Evolutionary conservation across 2,329 filamentous ascomycete genomes (phyloP), one percentile per base, ranked within the genome.

Genomic region (Sphaerulina vaccinii): DNA sequence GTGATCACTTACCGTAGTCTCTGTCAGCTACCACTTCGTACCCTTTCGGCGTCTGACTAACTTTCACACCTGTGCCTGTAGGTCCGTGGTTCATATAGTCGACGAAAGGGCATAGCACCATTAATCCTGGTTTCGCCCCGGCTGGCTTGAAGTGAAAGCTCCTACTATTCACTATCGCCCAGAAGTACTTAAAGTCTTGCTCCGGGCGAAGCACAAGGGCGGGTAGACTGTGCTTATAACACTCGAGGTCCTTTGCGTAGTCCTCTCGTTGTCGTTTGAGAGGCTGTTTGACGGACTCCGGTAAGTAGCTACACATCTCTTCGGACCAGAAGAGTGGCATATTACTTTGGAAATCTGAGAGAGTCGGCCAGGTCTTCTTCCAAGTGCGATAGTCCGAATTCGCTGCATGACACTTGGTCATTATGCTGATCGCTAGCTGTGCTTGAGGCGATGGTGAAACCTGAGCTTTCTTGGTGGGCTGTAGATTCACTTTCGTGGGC

Each of bases 51-150:
- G 76, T 72, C 60, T 80, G 81, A 2, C 73, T 64, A 0, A 83
- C 81, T 11, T 73, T 68, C n/a, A 67, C 82, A 85, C 57, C 59
- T 11, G 64, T 59, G 21, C 72, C 71, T 11, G 68, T 62, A 1
- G 68, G 62, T 35, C 63, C 69, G 56, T 82, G 79, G 57, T 82
- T 90, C 74, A 90, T 85, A 49, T 87, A 81, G 66, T 90, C 87
- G 1, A 85, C 82, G 29, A 88, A 84, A 0, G 87, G 87, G 67
- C 84, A 85, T 59, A 89, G 77, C 8, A 81, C 81, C 74, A 88
- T 81, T 62, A 81, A 81, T 60, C 88, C 85, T 19, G 73, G 68
- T 11, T 59, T 79, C 68, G 62, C 65, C 37, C 63, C 74, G 7
- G 70, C 70, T 41, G 68, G 73, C 36, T 79, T 71, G 72, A 79